phyloP scores from a whole-genome alignment of 75 land plant species.

The Selaginella tamariscina region DNA sequence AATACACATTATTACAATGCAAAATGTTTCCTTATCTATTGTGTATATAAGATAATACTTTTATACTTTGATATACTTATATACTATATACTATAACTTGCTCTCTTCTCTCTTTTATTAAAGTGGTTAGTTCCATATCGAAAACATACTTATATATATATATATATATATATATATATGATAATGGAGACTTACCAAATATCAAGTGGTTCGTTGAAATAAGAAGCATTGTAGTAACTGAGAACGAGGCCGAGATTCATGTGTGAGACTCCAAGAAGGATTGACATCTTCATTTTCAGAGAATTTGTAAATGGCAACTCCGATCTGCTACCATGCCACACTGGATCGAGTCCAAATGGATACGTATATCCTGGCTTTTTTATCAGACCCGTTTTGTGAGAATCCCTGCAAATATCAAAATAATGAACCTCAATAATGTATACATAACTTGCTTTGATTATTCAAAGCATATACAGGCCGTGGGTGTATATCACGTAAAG shows the following conservation, averaged over 20 bases:
- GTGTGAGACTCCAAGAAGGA: conserved; percentile 84
- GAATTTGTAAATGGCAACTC: conserved; percentile 93
- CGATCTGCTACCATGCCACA: conserved; percentile 84
- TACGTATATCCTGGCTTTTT: conserved; percentile 50
- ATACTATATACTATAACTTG: too few species aligned
- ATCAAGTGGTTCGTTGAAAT: conserved; percentile 48
- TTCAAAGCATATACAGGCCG: too few species aligned
- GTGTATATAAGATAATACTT: too few species aligned
- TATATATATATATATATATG: too few species aligned
- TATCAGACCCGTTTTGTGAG: conserved; percentile 58
- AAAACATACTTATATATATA: too few species aligned
- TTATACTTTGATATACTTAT: too few species aligned
- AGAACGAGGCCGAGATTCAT: conserved; percentile 89
- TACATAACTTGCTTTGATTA: too few species aligned
- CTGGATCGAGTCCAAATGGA: conserved; percentile 92
- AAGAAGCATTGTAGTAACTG: conserved; percentile 84
- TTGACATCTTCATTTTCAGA: conserved; percentile 98
- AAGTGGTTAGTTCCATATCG: too few species aligned
- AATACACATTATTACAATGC: too few species aligned
- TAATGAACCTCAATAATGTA: too few species aligned
- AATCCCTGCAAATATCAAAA: conserved; percentile 46
- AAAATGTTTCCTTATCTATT: too few species aligned
- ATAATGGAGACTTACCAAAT: conserved; percentile 50
- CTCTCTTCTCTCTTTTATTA: too few species aligned
- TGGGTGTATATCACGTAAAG: neutral